Conservation (phyloP, 495 filamentous ascomycete species). For the Acidiella bohemica region DNA sequence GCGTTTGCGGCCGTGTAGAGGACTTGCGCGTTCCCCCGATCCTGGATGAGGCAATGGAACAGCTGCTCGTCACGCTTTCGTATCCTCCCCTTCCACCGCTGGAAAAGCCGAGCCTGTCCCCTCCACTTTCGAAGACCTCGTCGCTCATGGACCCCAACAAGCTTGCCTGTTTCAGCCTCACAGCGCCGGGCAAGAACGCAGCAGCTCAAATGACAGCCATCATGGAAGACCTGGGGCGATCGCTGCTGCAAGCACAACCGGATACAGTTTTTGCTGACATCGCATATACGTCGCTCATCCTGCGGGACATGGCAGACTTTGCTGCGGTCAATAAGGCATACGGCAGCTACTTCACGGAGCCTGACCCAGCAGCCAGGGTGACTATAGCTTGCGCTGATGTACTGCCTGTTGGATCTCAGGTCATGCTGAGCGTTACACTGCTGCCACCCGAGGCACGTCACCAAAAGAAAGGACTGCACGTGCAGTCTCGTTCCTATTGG, state of each 20-base stretch:
- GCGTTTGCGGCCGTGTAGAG: not conserved
- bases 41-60: not conserved
- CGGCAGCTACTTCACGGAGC: conserved; percentile 48
- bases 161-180: not conserved
- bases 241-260: not conserved
- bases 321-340: conserved; percentile 59
- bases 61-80: not conserved
- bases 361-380: conserved; percentile 74
- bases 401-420: conserved; percentile 41
- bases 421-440: conserved; percentile 43
- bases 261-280: conserved; percentile 33
- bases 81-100: not conserved
- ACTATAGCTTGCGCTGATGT: conserved; percentile 62
- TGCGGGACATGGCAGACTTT: conserved; percentile 72
- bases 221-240: conserved; percentile 1
- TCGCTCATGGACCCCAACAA: not conserved
- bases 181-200: conserved; percentile 3
- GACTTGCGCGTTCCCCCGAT: conserved; percentile 1
- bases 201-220: conserved; percentile 12
- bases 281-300: conserved; percentile 58
- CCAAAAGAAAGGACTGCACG: conserved; percentile 52
- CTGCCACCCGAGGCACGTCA: not conserved
- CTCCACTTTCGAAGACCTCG: not conserved
- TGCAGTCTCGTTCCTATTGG: conserved; percentile 92
- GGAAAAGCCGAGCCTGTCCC: not conserved